Conservation (phyloP, 257 asterid genomes). For the Penstemon eatonii region DNA sequence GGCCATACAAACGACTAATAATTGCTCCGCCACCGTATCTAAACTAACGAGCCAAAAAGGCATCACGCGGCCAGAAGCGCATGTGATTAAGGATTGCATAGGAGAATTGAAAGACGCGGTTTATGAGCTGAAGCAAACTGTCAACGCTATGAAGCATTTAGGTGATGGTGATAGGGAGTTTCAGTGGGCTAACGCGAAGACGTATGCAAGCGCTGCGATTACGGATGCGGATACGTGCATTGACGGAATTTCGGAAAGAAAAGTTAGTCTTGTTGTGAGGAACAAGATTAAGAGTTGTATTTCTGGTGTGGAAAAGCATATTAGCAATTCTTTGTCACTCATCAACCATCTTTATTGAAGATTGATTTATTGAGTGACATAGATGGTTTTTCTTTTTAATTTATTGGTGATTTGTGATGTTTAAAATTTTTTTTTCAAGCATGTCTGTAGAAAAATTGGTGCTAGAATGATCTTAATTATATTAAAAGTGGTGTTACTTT, state of each 20-base stretch:
- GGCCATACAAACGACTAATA: constrained; percentile 41
- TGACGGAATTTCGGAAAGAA: constrained; percentile 44
- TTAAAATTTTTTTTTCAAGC: too few species aligned
- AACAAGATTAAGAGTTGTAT: constrained; percentile 39
- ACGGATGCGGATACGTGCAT: constrained; percentile 70
- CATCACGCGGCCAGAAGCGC: constrained; percentile 31
- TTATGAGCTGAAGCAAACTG: constrained; percentile 54
- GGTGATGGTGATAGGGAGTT: constrained; percentile 42
- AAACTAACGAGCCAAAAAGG: constrained; percentile 36
- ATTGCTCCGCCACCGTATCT: constrained; percentile 37
- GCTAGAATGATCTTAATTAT: too few species aligned
- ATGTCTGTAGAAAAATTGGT: too few species aligned
- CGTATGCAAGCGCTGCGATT: constrained; percentile 76
- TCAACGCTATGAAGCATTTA: constrained; percentile 47
- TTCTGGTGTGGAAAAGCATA: constrained; percentile 30
- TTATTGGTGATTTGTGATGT: too few species aligned
- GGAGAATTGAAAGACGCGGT: constrained; percentile 59
- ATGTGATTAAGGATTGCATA: constrained; percentile 55
- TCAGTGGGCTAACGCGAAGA: constrained; percentile 66
- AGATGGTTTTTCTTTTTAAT: too few species aligned
- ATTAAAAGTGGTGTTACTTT: too few species aligned
- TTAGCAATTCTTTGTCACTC: constrained; percentile 61
- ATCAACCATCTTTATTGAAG: constrained; percentile 57
- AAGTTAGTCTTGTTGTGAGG: constrained; percentile 36
- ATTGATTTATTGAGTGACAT: too few species aligned